Conservation (phyloP, 2,329 filamentous ascomycete genomes). For the Westerdykella ornata region DNA sequence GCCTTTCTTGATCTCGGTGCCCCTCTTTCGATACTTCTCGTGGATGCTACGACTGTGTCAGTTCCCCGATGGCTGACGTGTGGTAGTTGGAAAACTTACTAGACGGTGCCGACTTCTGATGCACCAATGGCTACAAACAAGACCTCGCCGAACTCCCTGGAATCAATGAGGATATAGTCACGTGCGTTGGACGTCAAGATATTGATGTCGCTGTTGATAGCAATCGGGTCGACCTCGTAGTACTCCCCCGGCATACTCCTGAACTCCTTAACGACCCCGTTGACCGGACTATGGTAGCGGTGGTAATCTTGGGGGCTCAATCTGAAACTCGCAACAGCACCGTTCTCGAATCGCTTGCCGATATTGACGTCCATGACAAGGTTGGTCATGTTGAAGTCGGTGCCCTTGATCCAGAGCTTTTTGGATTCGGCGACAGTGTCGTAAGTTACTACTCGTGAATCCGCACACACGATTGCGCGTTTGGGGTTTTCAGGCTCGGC, state of each 20-base stretch:
- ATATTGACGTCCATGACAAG: conserved; percentile 34
- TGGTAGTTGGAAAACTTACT: conserved; percentile 22
- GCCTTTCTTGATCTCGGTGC: conserved; percentile 34
- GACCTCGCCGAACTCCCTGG: conserved; percentile 38
- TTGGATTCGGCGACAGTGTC: conserved; percentile 29
- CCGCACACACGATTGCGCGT: conserved; percentile 30
- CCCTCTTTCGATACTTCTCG: conserved; percentile 27
- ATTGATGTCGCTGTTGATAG: conserved; percentile 30
- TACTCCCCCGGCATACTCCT: conserved; percentile 40
- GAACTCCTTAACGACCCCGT: conserved; percentile 35
- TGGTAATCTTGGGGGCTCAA: conserved; percentile 44
- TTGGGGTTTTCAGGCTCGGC: conserved; percentile 17
- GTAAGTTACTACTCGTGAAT: conserved; percentile 37
- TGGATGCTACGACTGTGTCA: conserved; percentile 25
- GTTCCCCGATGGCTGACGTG: too few species aligned
- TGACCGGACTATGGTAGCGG: conserved; percentile 42
- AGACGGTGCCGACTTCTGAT: conserved; percentile 37
- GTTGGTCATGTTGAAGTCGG: conserved; percentile 39
- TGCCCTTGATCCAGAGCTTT: conserved; percentile 45
- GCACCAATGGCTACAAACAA: conserved; percentile 41
- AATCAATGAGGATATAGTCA: conserved; percentile 35
- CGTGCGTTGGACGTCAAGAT: conserved; percentile 38
- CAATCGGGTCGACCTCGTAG: conserved; percentile 40
- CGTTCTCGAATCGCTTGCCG: conserved; percentile 30
- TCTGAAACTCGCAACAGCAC: conserved; percentile 38